A percentile compares a stretch with the other conserved stretches of the same genome.
Conservation (phyloP, 1,284 basidiomycete genomes). For the Ceratobasidium sp. region DNA sequence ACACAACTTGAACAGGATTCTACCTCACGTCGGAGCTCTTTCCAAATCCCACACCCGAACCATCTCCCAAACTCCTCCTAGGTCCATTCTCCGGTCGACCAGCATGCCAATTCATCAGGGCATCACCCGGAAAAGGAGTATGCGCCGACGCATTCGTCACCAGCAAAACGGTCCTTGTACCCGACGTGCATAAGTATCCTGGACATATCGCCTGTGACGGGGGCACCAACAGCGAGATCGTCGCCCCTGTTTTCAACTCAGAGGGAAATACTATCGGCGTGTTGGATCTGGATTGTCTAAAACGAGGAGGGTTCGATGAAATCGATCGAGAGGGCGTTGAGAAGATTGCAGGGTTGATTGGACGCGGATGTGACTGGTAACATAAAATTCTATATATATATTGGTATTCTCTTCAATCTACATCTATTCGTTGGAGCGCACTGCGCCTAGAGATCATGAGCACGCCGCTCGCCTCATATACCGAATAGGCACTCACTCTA, state of each 20-base stretch:
- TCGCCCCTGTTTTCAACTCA: constrained; percentile 64
- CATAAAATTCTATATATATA: neutral
- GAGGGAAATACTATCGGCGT: constrained; percentile 68
- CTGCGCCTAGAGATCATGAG: neutral
- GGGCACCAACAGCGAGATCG: constrained; percentile 85
- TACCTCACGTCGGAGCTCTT: constrained; percentile 74
- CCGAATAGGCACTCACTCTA: neutral
- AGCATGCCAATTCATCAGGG: constrained; percentile 81
- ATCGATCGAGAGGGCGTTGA: constrained; percentile 77
- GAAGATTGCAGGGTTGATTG: constrained; percentile 69
- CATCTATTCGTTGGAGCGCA: too few relatives aligned
- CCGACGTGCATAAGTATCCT: constrained; percentile 78
- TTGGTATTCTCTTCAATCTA: neutral
- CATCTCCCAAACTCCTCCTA: constrained; percentile 60
- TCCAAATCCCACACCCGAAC: constrained; percentile 54
- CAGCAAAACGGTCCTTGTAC: constrained; percentile 65
- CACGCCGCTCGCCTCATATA: neutral
- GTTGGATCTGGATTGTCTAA: constrained; percentile 84
- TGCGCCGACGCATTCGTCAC: constrained; percentile 79
- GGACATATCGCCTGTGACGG: constrained; percentile 92
- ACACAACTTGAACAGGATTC: constrained; percentile 66
- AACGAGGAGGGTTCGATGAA: constrained; percentile 71
- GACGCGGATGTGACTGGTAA: constrained; percentile 61
- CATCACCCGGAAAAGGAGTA: constrained; percentile 71
- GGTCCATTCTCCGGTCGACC: constrained; percentile 90